Conservation (phyloP, 257 asterid genomes). For the Gardenia jasminoides region DNA sequence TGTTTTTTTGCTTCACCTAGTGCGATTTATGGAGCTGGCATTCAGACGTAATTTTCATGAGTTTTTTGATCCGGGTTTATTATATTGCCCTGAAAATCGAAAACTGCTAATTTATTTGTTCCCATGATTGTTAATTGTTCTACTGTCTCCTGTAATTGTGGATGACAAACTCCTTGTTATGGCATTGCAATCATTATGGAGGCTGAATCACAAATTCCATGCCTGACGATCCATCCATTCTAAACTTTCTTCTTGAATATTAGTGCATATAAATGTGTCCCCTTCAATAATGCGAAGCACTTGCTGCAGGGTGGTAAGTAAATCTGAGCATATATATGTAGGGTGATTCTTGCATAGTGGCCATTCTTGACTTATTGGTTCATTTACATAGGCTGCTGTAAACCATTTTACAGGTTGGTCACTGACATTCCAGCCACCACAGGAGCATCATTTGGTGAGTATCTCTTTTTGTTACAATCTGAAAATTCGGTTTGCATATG, state of each 20-base stretch:
- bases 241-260: not conserved
- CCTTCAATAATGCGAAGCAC: too few relatives aligned
- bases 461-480: not conserved
- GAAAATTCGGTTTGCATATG: not conserved
- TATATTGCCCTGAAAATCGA: too few relatives aligned
- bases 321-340: too few relatives aligned
- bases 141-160: too few relatives aligned
- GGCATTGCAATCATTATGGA: not conserved
- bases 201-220: not conserved
- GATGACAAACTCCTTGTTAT: too few relatives aligned
- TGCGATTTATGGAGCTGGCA: too few relatives aligned
- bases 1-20: not conserved
- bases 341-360: not conserved
- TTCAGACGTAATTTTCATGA: too few relatives aligned
- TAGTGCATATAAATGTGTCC: too few relatives aligned
- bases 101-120: not conserved
- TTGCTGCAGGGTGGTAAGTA: too few relatives aligned
- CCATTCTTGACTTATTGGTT: not conserved
- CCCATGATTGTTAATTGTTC: not conserved
- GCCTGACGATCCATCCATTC: not conserved
- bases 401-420: conserved; percentile 50
- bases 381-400: not conserved
- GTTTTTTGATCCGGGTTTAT: too few relatives aligned
- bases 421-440: conserved; percentile 86
- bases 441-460: conserved; percentile 61